These are phyloP conservation scores for Cantharellus anzutake DNA, from an alignment of 768 basidiomycete species.

Conservation along the genomic window DNA sequence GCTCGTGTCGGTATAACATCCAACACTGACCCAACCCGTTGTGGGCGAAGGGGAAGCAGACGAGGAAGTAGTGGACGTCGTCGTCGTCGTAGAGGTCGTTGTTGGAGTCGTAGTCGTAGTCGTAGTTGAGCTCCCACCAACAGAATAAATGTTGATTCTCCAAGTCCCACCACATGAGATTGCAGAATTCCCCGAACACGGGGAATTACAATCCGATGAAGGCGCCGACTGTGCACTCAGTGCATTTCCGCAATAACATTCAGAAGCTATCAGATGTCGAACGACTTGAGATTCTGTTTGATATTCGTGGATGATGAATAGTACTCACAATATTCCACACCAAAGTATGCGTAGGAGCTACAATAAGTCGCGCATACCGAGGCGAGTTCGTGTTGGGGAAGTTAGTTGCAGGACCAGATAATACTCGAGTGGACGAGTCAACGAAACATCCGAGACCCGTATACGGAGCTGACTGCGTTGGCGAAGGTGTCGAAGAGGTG, in stretches of 20 bases:
- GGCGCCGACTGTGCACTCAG: neutral
- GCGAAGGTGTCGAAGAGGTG: neutral
- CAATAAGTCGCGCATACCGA: neutral
- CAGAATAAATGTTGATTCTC: conserved; percentile 2
- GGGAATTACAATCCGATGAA: neutral
- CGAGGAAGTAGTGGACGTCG: neutral
- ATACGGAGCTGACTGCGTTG: neutral
- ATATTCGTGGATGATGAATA: too few relatives aligned
- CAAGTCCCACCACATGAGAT: conserved; percentile 1
- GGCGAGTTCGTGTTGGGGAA: neutral
- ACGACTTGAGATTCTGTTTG: too few relatives aligned
- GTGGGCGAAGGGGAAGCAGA: too few relatives aligned
- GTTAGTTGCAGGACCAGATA: neutral
- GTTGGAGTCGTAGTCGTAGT: conserved; percentile 1
- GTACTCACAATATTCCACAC: neutral
- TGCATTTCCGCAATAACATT: conserved; percentile 1
- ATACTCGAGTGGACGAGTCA: neutral
- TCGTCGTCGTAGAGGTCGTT: neutral
- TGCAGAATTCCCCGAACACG: neutral
- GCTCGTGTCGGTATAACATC: conserved; percentile 5
- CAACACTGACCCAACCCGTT: conserved; percentile 1
- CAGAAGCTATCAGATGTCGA: too few relatives aligned
- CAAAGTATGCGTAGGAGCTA: neutral
- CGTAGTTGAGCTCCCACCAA: neutral
- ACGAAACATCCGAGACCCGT: too few relatives aligned